Percentiles rank a stretch among this genome's conserved stretches.
Conservation (phyloP, 106 monocot species). For the Allium cepa region DNA sequence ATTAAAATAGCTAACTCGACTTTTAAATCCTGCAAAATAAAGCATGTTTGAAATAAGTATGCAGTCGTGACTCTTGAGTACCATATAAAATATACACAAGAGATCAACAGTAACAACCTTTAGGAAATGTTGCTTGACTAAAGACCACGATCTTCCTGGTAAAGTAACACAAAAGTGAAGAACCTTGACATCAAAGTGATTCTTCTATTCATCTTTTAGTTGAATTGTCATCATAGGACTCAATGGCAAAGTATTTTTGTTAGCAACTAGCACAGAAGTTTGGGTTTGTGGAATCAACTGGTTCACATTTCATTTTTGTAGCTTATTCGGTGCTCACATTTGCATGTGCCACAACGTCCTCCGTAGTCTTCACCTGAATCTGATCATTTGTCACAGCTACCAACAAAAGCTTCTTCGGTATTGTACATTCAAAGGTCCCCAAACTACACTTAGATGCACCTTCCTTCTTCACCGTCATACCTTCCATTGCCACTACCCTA, state of each 20-base stretch:
- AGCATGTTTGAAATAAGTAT: not conserved
- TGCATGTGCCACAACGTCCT: constrained; percentile 8
- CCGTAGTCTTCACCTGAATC: constrained; percentile 1
- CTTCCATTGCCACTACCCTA: too few species aligned
- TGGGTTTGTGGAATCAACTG: constrained; percentile 8
- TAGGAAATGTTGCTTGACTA: constrained; percentile 70
- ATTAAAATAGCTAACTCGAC: constrained; percentile 71
- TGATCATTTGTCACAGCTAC: not conserved
- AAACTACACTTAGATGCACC: too few species aligned
- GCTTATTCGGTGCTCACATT: constrained; percentile 12
- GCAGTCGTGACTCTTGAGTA: not conserved
- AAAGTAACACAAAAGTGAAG: constrained; percentile 52
- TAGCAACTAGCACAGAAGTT: constrained; percentile 16
- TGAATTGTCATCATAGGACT: constrained; percentile 72
- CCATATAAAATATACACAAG: not conserved
- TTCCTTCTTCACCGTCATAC: too few species aligned
- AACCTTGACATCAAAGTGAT: constrained; percentile 53
- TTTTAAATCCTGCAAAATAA: constrained; percentile 58
- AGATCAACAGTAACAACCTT: constrained; percentile 30
- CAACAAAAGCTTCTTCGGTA: constrained; percentile 24
- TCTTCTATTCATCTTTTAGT: constrained; percentile 49
- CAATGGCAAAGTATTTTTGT: constrained; percentile 24
- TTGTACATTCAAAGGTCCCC: too few species aligned
- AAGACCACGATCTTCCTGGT: constrained; percentile 70
- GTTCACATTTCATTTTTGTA: constrained; percentile 16